A percentile compares a stretch with the other conserved stretches of the same genome.
These are phyloP conservation scores for Manihot esculenta DNA, from an alignment of 441 rosid genomes.

Conservation along the genomic window DNA sequence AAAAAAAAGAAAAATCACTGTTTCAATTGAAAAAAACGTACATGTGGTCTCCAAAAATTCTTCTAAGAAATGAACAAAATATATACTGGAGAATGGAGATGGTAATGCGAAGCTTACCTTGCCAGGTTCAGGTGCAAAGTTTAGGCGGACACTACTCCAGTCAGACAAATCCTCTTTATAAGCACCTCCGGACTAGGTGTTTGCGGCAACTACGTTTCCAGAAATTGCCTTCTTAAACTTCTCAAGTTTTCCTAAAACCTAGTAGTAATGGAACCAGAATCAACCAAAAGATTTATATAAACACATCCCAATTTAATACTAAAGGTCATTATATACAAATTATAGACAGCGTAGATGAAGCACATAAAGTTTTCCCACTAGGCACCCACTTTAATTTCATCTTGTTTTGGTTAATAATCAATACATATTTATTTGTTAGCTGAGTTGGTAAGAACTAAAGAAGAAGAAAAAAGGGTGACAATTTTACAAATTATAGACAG, in stretches of 20 bases:
- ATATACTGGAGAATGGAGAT: conserved; percentile 12
- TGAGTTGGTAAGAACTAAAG: background rate
- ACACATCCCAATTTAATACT: background rate
- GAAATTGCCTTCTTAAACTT: conserved; percentile 62
- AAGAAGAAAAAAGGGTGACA: background rate
- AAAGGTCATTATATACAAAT: background rate
- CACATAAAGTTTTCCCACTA: too few relatives aligned
- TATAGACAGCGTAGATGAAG: too few relatives aligned
- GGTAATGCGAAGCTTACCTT: conserved; percentile 52
- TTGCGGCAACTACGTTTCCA: conserved; percentile 41
- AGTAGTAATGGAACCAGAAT: conserved; percentile 10
- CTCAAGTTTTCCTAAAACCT: conserved; percentile 80
- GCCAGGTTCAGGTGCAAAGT: conserved; percentile 62
- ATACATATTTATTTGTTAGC: background rate
- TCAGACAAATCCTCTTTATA: conserved; percentile 63
- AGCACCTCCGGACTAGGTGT: conserved; percentile 38
- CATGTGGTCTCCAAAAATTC: conserved; percentile 1
- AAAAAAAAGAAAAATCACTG: background rate
- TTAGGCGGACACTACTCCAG: conserved; percentile 59
- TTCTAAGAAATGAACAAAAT: conserved; percentile 8
- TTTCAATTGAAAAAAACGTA: background rate
- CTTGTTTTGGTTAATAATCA: background rate
- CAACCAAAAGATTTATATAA: conserved; percentile 1
- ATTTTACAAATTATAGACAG: background rate
- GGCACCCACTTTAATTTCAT: background rate